Percentiles rank a stretch among this genome's conserved stretches.
These are phyloP conservation scores for Clitopilus hobsonii DNA, from an alignment of 768 basidiomycete genomes.

Conservation along the genomic window DNA sequence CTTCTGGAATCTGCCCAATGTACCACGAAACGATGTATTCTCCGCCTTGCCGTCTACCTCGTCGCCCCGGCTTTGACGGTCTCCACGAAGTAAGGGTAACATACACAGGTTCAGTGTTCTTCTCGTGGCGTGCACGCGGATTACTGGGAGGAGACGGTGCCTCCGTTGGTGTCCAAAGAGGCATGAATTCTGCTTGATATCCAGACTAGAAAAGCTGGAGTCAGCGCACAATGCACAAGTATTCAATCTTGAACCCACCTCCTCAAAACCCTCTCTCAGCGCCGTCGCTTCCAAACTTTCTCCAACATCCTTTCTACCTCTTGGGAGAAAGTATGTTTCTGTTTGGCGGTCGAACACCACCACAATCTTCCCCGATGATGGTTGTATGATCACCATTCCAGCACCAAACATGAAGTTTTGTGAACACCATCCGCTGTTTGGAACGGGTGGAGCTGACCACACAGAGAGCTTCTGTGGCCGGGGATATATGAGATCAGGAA, in stretches of 20 bases:
- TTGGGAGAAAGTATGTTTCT: constrained; percentile 53
- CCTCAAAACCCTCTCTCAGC: constrained; percentile 63
- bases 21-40: constrained; percentile 18
- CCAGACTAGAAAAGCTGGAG: constrained; percentile 9
- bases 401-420: constrained; percentile 54
- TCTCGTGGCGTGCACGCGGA: neutral
- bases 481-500: no score
- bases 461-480: neutral
- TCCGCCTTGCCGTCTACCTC: constrained; percentile 4
- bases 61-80: constrained; percentile 3
- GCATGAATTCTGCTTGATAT: constrained; percentile 12
- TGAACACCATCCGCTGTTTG: constrained; percentile 41
- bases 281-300: constrained; percentile 58
- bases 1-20: constrained; percentile 17
- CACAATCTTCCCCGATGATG: constrained; percentile 47
- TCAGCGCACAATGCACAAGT: neutral
- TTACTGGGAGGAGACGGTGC: constrained; percentile 13
- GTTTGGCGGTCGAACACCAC: constrained; percentile 36
- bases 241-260: constrained; percentile 31
- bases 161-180: constrained; percentile 8
- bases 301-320: constrained; percentile 62
- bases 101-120: constrained; percentile 13
- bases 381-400: constrained; percentile 62
- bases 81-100: constrained; percentile 10
- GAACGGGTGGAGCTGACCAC: constrained; percentile 23